These are phyloP conservation scores for Arthrobotrys iridis DNA, from an alignment of 2,329 filamentous ascomycete species.

Conservation along the genomic window DNA sequence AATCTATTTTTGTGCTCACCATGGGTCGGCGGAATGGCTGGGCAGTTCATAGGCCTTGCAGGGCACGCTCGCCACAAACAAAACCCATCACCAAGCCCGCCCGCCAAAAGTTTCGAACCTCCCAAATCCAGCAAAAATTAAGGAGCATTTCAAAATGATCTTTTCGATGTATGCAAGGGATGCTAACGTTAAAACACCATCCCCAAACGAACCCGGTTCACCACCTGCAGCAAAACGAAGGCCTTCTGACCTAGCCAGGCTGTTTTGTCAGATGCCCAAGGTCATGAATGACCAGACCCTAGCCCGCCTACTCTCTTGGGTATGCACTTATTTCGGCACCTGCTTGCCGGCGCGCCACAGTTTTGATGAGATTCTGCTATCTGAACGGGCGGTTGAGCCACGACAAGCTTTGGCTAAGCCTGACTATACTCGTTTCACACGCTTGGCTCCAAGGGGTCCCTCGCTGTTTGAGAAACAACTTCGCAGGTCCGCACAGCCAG, in stretches of 20 bases:
- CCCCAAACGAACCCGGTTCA: background rate
- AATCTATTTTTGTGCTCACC: constrained; percentile 13
- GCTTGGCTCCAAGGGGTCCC: constrained; percentile 33
- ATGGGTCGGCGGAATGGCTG: background rate
- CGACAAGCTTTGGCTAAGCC: constrained; percentile 11
- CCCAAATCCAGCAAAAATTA: constrained; percentile 5
- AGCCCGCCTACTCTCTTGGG: constrained; percentile 36
- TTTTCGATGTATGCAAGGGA: constrained; percentile 11
- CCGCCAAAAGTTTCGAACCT: constrained; percentile 7
- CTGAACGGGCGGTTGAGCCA: constrained; percentile 39
- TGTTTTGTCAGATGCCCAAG: constrained; percentile 47
- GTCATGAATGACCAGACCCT: constrained; percentile 31
- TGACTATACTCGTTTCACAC: constrained; percentile 37
- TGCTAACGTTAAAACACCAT: background rate
- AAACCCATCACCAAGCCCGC: background rate
- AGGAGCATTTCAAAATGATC: constrained; percentile 25
- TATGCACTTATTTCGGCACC: constrained; percentile 51
- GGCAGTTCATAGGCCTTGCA: background rate
- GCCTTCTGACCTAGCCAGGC: constrained; percentile 35
- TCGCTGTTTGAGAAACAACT: constrained; percentile 10
- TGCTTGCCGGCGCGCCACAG: constrained; percentile 50
- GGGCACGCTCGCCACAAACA: constrained; percentile 11
- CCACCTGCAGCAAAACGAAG: constrained; percentile 22
- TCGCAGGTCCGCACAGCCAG: constrained; percentile 44
- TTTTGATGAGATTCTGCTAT: background rate